Conservation (phyloP, 768 basidiomycete species). For the Udeniomyces megalosporus region DNA sequence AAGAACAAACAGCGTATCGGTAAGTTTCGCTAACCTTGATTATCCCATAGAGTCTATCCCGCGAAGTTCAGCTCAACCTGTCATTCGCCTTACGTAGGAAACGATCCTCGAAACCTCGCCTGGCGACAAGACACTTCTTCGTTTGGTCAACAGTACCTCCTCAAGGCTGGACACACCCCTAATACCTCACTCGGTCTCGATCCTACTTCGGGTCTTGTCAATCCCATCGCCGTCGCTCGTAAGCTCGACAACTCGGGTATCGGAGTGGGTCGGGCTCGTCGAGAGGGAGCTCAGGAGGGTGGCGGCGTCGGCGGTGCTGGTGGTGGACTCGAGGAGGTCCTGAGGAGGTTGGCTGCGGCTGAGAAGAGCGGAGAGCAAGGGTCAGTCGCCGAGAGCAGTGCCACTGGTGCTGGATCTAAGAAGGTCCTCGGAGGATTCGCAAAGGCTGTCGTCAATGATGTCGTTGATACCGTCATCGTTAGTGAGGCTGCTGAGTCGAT, state of each 20-base stretch:
- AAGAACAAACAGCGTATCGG: conserved; percentile 25
- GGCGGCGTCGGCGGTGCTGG: conserved; percentile 26
- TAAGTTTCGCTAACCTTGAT: no score
- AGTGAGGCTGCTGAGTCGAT: not conserved
- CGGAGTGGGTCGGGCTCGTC: conserved; percentile 27
- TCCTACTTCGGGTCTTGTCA: conserved; percentile 24
- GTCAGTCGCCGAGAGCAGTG: not conserved
- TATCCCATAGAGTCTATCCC: not conserved
- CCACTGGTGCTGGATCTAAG: not conserved
- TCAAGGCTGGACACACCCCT: conserved; percentile 26
- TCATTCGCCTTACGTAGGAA: conserved; percentile 10
- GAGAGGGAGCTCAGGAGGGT: conserved; percentile 26
- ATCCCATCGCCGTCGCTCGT: conserved; percentile 28
- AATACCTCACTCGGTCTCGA: conserved; percentile 25
- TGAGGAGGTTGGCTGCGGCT: conserved; percentile 24
- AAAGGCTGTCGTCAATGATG: not conserved
- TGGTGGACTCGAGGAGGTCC: conserved; percentile 26
- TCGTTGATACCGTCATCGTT: conserved; percentile 7
- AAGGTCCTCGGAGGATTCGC: conserved; percentile 9
- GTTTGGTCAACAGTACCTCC: conserved; percentile 30
- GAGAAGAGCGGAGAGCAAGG: not conserved
- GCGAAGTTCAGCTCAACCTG: not conserved
- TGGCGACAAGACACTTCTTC: conserved; percentile 29
- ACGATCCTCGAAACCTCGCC: conserved; percentile 30
- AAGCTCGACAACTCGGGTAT: conserved; percentile 30